Conservation (phyloP, 2,329 filamentous ascomycete genomes). For the Tolypocladium ovalisporum region DNA sequence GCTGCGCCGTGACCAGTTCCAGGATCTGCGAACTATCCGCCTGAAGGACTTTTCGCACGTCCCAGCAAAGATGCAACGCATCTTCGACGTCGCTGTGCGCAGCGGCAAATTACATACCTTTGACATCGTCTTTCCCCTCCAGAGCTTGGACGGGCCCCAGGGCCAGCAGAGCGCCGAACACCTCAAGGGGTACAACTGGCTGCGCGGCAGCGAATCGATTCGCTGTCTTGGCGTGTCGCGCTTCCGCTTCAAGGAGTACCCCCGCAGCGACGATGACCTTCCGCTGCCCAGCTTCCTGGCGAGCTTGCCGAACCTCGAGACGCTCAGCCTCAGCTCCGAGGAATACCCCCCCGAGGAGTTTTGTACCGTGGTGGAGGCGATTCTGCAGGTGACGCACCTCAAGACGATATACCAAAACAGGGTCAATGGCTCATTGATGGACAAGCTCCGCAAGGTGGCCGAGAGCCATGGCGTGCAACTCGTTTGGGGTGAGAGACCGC, state of each 20-base stretch:
- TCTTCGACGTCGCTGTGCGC: slow-evolving; percentile 15
- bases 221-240: slow-evolving; percentile 21
- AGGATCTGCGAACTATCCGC: slow-evolving; percentile 16
- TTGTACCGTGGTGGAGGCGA: slow-evolving; percentile 15
- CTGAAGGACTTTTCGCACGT: slow-evolving; percentile 14
- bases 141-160: slow-evolving; percentile 8
- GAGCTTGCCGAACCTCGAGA: slow-evolving; percentile 24
- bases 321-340: slow-evolving; percentile 20
- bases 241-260: slow-evolving; percentile 21
- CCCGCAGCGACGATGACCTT: slow-evolving; percentile 15
- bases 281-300: slow-evolving; percentile 22
- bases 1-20: slow-evolving; percentile 7
- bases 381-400: slow-evolving; percentile 19
- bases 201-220: slow-evolving; percentile 21
- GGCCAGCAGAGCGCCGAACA: slow-evolving; percentile 17
- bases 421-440: slow-evolving; percentile 18
- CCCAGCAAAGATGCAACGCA: slow-evolving; percentile 11
- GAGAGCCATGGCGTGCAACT: neutral
- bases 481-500: slow-evolving; percentile 16
- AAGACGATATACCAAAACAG: slow-evolving; percentile 21
- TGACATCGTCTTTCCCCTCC: slow-evolving; percentile 24
- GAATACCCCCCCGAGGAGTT: slow-evolving; percentile 19
- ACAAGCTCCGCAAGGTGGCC: slow-evolving; percentile 14
- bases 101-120: slow-evolving; percentile 19
- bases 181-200: slow-evolving; percentile 21